phyloP scores from a whole-genome alignment of 108 stramenopile species.

The Nitzschia palea region DNA sequence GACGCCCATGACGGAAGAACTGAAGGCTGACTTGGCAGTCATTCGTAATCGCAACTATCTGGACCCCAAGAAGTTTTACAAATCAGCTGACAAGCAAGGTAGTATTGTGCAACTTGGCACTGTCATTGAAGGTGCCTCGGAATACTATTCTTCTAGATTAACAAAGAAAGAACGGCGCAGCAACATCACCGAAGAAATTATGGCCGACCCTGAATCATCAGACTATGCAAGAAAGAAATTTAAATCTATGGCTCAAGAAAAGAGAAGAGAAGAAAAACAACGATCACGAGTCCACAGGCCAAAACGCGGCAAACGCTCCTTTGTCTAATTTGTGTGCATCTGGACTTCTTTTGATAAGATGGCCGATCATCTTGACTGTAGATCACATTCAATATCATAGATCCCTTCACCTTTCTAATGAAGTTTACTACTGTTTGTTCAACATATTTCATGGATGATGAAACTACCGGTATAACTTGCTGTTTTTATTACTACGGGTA shows the following conservation, averaged over 20 bases:
- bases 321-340: no score
- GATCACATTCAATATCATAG: no score
- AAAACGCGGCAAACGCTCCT: constrained; percentile 15
- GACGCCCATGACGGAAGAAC: constrained; percentile 52
- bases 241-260: constrained; percentile 61
- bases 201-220: constrained; percentile 66
- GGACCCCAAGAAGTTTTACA: constrained; percentile 97
- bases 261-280: constrained; percentile 25
- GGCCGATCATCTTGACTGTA: no score
- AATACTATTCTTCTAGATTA: constrained; percentile 83
- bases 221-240: constrained; percentile 70
- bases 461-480: no score
- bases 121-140: constrained; percentile 85
- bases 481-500: no score
- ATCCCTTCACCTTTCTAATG: no score
- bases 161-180: constrained; percentile 81
- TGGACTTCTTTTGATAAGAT: no score
- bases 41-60: constrained; percentile 90
- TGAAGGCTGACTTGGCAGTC: constrained; percentile 61
- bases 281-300: constrained; percentile 12
- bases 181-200: constrained; percentile 89
- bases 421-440: no score
- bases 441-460: no score
- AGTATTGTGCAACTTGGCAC: constrained; percentile 74
- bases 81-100: constrained; percentile 67